phyloP scores from a whole-genome alignment of 2,329 filamentous ascomycete species.

The Colletotrichum theobromicola region DNA sequence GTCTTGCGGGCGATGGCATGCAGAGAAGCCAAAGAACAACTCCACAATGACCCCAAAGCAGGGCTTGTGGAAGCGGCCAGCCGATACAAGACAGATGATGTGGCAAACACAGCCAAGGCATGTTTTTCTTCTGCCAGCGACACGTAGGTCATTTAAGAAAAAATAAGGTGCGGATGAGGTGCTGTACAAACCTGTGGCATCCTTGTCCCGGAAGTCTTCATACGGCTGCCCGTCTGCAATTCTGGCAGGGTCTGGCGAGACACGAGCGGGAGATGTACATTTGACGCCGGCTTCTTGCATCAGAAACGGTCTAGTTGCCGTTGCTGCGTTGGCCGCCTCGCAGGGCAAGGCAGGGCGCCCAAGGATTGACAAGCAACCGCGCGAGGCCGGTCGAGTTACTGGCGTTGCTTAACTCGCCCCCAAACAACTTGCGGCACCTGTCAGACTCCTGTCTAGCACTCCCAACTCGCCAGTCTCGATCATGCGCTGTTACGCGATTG shows the following conservation, averaged over 20 bases:
- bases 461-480: neutral
- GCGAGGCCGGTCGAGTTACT: neutral
- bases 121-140: neutral
- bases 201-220: neutral
- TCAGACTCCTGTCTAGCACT: neutral
- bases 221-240: neutral
- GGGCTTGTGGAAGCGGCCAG: neutral
- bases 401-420: neutral
- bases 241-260: neutral
- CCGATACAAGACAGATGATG: slow-evolving; percentile 1
- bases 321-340: slow-evolving; percentile 18
- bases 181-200: neutral
- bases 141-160: neutral
- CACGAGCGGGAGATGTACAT: slow-evolving; percentile 8
- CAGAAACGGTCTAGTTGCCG: neutral
- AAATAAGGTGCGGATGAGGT: neutral
- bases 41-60: neutral
- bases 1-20: slow-evolving; percentile 5
- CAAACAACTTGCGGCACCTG: neutral
- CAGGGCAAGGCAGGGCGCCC: slow-evolving; percentile 6
- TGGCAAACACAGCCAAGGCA: slow-evolving; percentile 14
- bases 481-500: neutral
- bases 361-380: neutral
- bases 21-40: neutral
- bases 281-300: slow-evolving; percentile 6